A percentile compares a stretch with the other conserved stretches of the same genome.
Conservation (phyloP, 2,329 filamentous ascomycete species). For the Zasmidium cellare region DNA sequence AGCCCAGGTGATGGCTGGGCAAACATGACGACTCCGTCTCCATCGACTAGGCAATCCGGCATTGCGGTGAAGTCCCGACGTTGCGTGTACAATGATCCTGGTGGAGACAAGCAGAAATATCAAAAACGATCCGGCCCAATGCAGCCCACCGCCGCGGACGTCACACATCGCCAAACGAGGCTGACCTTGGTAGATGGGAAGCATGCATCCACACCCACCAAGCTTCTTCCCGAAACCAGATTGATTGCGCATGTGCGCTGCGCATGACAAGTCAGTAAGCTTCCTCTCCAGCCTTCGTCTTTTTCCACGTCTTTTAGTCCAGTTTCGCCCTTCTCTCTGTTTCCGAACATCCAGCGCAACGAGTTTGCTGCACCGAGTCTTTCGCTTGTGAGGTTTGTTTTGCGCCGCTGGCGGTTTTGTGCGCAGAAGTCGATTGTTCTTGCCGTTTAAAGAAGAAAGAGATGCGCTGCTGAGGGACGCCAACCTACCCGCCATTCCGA, state of each 20-base stretch:
- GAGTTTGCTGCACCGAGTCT: not conserved
- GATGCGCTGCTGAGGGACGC: not conserved
- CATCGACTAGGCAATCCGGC: not conserved
- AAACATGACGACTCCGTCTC: not conserved
- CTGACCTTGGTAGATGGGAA: constrained; percentile 1
- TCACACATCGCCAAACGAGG: constrained; percentile 1
- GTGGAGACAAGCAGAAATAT: not conserved
- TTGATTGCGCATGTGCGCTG: not conserved
- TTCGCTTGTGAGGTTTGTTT: not conserved
- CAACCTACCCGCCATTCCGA: not conserved
- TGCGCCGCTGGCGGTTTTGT: not conserved
- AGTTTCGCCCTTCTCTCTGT: not conserved
- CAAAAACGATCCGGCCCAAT: not conserved
- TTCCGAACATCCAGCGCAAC: not conserved
- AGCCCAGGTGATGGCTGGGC: not conserved
- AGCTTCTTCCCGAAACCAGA: not conserved
- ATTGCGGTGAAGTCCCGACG: not conserved
- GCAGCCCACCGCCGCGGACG: not conserved
- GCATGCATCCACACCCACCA: not conserved
- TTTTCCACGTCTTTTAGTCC: not conserved
- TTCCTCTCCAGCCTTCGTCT: not conserved
- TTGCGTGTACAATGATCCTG: not conserved
- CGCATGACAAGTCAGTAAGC: not conserved
- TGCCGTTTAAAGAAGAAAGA: not conserved
- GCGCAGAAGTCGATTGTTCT: not conserved